A percentile compares a stretch with the other conserved stretches of the same genome.
Conservation (phyloP, 2,329 filamentous ascomycete genomes). For the Ophiostoma sp. region DNA sequence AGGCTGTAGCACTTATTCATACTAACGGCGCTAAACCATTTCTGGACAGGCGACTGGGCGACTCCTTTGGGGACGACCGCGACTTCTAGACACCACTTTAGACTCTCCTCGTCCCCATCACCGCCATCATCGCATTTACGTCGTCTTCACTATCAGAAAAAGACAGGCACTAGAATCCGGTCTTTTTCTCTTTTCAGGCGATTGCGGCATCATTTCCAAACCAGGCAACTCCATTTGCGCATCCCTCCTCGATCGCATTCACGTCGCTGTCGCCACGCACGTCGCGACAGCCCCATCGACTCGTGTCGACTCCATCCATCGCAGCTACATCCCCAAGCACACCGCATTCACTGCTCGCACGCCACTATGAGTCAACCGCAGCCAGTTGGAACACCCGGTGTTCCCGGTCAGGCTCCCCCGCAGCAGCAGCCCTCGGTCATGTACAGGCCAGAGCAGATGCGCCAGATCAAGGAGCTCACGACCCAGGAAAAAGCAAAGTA, state of each 20-base stretch:
- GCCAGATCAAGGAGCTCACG: slow-evolving; percentile 45
- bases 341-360: neutral
- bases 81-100: neutral
- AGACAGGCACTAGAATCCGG: neutral
- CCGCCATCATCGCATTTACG: neutral
- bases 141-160: neutral
- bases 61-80: neutral
- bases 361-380: slow-evolving; percentile 4
- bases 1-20: neutral
- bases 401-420: slow-evolving; percentile 21
- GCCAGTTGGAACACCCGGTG: slow-evolving; percentile 4
- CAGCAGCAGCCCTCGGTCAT: slow-evolving; percentile 31
- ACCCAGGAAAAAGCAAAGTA: slow-evolving; percentile 55
- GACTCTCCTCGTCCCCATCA: neutral
- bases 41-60: neutral
- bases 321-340: neutral
- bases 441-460: slow-evolving; percentile 50
- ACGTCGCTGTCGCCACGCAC: neutral
- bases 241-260: neutral
- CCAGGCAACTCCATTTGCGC: neutral
- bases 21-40: neutral
- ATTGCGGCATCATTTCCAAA: neutral
- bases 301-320: neutral
- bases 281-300: neutral
- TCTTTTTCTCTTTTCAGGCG: neutral